phyloP scores from a whole-genome alignment of 1,284 basidiomycete species.

The Fomitiporia mediterranea region DNA sequence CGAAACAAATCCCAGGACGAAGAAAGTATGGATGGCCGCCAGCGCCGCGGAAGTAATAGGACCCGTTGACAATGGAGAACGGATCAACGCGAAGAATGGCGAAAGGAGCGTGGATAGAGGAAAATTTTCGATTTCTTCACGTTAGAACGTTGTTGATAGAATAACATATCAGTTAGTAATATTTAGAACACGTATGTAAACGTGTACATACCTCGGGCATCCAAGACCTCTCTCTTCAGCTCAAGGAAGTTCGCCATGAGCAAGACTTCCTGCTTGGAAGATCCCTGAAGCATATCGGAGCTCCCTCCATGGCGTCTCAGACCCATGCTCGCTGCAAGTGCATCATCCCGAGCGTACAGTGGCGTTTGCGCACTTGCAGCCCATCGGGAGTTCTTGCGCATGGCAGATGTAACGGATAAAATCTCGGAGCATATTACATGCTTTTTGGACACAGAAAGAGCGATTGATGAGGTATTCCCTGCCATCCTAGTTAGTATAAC shows the following conservation, averaged over 20 bases:
- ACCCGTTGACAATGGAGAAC: constrained; percentile 89
- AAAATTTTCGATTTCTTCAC: constrained; percentile 53
- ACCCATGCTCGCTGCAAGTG: constrained; percentile 68
- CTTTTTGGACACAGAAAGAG: constrained; percentile 45
- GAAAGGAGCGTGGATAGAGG: constrained; percentile 62
- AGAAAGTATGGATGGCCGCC: constrained; percentile 83
- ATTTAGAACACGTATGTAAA: background rate
- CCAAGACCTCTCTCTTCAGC: constrained; percentile 72
- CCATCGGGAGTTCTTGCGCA: constrained; percentile 97
- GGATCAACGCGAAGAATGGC: constrained; percentile 91
- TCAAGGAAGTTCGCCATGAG: constrained; percentile 89
- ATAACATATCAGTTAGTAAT: background rate
- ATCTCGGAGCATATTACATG: constrained; percentile 89
- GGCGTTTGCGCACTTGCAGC: constrained; percentile 59
- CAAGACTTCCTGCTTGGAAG: constrained; percentile 62
- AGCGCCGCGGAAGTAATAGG: constrained; percentile 91
- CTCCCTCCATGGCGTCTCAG: constrained; percentile 54
- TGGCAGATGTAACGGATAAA: constrained; percentile 87
- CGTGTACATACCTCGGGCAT: constrained; percentile 59
- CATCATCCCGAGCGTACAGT: constrained; percentile 51
- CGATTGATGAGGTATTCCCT: background rate
- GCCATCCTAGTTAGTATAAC: background rate
- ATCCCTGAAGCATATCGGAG: constrained; percentile 33
- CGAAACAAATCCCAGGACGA: constrained; percentile 71
- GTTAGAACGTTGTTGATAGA: constrained; percentile 21